A percentile compares a stretch with the other conserved stretches of the same genome.
phyloP scores from a whole-genome alignment of 306 rosid genomes.

The Pterocarpus macrocarpus region DNA sequence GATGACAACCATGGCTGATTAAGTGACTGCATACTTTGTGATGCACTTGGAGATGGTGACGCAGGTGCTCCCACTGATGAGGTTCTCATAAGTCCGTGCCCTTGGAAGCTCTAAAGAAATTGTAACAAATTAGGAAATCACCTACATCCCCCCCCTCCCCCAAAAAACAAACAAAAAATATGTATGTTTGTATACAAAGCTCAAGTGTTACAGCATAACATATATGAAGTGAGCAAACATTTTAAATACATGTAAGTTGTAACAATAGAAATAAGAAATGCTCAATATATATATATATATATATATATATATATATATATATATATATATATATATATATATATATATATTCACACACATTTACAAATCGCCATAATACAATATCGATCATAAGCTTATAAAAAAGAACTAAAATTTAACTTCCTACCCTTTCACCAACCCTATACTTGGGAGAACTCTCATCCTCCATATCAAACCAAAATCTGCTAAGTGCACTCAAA shows the following conservation, averaged over 20 bases:
- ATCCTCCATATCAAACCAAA: not conserved
- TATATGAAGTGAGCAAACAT: conserved; percentile 19
- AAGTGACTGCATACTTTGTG: conserved; percentile 71
- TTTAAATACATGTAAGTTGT: not conserved
- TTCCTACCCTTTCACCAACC: conserved; percentile 3
- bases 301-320: not conserved
- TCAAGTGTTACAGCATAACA: conserved; percentile 14
- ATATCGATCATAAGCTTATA: not conserved
- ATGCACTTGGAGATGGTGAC: conserved; percentile 63
- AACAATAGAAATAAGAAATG: not conserved
- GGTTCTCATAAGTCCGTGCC: conserved; percentile 75
- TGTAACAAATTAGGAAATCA: conserved; percentile 37
- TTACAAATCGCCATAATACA: not conserved
- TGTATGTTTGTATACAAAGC: not conserved
- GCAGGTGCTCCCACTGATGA: conserved; percentile 73
- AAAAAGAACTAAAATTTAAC: not conserved
- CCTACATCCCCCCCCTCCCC: not conserved
- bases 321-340: not conserved
- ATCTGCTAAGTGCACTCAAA: not conserved
- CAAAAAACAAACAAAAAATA: not conserved
- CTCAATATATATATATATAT: not conserved
- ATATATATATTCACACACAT: not conserved
- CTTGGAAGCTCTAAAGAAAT: conserved; percentile 78
- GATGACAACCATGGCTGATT: conserved; percentile 95
- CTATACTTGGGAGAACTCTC: not conserved